phyloP scores from a whole-genome alignment of 345 rosid species.

The Toxicodendron radicans region DNA sequence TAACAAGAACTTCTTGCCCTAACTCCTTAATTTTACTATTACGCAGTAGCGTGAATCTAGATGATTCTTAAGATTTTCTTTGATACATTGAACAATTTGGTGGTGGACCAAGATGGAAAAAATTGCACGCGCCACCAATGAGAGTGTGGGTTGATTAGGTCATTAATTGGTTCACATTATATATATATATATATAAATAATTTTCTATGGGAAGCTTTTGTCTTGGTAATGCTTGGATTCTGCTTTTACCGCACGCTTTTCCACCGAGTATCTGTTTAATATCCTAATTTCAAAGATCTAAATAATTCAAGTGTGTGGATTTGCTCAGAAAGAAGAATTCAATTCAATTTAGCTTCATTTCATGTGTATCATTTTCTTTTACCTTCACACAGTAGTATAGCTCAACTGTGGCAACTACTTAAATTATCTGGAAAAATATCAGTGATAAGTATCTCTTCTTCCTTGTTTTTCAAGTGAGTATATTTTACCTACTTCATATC shows the following conservation, averaged over 20 bases:
- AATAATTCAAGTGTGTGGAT: background rate
- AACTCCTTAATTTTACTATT: no score
- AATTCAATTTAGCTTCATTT: no score
- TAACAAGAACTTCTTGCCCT: background rate
- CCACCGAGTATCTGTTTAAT: background rate
- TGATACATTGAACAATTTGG: no score
- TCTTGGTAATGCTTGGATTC: background rate
- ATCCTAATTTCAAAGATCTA: background rate
- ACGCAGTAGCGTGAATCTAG: no score
- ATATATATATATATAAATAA: no score
- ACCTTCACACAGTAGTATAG: background rate
- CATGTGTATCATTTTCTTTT: background rate
- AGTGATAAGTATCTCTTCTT: background rate
- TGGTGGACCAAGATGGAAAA: no score
- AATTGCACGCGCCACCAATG: background rate
- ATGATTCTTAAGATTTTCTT: no score
- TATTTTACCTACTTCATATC: background rate
- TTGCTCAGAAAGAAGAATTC: no score
- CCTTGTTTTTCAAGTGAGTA: background rate
- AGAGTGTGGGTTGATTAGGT: background rate
- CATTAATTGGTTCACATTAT: background rate
- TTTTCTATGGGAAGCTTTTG: background rate
- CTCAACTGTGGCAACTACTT: background rate
- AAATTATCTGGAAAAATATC: background rate
- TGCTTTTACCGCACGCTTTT: constrained; percentile 4